Percentiles rank a stretch among this genome's conserved stretches.
phyloP scores from a whole-genome alignment of 78 protist species.

The Mantamonas sphyraenae region DNA sequence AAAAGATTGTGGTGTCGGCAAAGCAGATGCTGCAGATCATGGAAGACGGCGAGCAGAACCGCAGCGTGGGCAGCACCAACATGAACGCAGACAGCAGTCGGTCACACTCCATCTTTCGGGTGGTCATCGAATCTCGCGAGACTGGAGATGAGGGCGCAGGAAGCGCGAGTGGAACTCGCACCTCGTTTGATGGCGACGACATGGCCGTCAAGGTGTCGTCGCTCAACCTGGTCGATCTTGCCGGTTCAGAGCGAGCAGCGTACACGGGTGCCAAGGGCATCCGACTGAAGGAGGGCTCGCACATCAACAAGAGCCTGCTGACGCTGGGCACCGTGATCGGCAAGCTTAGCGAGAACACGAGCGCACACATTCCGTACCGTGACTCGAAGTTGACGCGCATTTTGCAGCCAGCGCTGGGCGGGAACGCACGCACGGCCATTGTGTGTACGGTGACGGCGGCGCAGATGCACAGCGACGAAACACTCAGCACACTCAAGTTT shows the following conservation, averaged over 20 bases:
- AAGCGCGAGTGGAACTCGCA: background rate
- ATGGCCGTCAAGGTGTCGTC: background rate
- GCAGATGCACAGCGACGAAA: constrained; percentile 33
- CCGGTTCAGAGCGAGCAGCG: constrained; percentile 70
- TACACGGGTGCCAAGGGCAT: constrained; percentile 70
- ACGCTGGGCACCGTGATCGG: constrained; percentile 69
- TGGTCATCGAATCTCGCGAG: constrained; percentile 49
- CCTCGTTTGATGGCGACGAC: background rate
- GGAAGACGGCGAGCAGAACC: constrained; percentile 29
- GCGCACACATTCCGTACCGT: constrained; percentile 64
- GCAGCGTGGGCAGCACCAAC: constrained; percentile 59
- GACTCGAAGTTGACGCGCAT: constrained; percentile 70
- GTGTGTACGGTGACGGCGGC: constrained; percentile 67
- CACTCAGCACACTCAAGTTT: constrained; percentile 61
- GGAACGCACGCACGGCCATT: constrained; percentile 58
- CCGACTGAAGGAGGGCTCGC: constrained; percentile 70
- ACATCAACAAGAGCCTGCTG: constrained; percentile 64
- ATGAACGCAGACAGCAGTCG: constrained; percentile 74
- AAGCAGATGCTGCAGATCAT: constrained; percentile 22
- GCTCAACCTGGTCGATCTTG: constrained; percentile 77
- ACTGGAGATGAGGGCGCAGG: constrained; percentile 1
- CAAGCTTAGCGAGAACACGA: constrained; percentile 22
- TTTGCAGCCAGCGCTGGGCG: constrained; percentile 69
- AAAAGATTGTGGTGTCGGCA: constrained; percentile 43
- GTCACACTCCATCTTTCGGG: constrained; percentile 79